Percentiles rank a stretch among this genome's conserved stretches.
phyloP scores from a whole-genome alignment of 495 filamentous ascomycete genomes.

The Cladorrhinum samala region DNA sequence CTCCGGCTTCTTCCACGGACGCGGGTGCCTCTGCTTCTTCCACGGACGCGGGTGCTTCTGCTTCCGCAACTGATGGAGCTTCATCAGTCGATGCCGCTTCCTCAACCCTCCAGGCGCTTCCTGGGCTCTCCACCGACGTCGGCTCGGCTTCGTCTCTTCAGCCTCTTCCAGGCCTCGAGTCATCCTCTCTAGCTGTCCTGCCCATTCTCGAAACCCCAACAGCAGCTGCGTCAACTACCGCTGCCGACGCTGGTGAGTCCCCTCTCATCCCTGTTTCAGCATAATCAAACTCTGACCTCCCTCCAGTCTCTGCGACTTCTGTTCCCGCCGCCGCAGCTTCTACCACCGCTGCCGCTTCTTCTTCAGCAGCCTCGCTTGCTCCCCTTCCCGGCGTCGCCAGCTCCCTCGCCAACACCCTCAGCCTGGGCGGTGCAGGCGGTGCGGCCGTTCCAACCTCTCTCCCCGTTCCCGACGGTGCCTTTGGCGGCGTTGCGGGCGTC shows the following conservation, averaged over 20 bases:
- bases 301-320: not conserved
- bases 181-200: not conserved
- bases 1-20: not conserved
- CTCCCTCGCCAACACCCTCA: slow-evolving; percentile 4
- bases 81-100: not conserved
- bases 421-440: slow-evolving; percentile 7
- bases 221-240: not conserved
- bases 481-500: slow-evolving; percentile 19
- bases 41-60: not conserved
- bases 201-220: not conserved
- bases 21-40: not conserved
- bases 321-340: not conserved
- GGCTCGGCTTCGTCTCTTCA: not conserved
- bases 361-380: not conserved
- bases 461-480: slow-evolving; percentile 14
- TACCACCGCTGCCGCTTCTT: not conserved
- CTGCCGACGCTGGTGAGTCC: not conserved
- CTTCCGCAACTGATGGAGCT: not conserved
- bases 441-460: not conserved
- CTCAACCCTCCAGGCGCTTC: slow-evolving; percentile 4
- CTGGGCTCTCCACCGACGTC: not conserved
- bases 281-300: not conserved
- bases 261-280: not conserved
- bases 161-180: not conserved
- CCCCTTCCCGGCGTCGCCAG: not conserved